Percentiles rank a stretch among this genome's conserved stretches.
phyloP scores from a whole-genome alignment of 2,329 filamentous ascomycete species.

The Neurospora crassa region DNA sequence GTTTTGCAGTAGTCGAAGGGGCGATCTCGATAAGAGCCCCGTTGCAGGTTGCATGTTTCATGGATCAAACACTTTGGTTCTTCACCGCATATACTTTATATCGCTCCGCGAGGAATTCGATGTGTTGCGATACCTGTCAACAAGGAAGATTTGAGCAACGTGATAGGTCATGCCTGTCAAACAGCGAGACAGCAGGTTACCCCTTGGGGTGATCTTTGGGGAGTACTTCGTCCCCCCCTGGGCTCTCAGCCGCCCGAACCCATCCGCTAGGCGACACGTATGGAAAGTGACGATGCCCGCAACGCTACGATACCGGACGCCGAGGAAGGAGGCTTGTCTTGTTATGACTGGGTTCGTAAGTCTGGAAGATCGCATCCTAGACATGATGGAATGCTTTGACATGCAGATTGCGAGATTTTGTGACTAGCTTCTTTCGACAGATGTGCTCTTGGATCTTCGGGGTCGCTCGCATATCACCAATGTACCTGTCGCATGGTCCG shows the following conservation, averaged over 20 bases:
- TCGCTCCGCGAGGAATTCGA: neutral
- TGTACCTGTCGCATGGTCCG: neutral
- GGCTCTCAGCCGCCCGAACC: neutral
- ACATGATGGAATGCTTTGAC: neutral
- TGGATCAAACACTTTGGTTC: neutral
- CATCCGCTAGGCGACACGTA: neutral
- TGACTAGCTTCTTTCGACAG: neutral
- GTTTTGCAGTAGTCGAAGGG: neutral
- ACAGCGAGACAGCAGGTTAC: neutral
- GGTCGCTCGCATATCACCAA: neutral
- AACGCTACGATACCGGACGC: neutral
- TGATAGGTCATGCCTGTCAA: neutral
- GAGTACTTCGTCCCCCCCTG: neutral
- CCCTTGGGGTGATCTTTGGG: neutral
- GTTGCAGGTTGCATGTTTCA: neutral
- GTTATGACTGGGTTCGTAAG: neutral
- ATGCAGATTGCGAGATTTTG: neutral
- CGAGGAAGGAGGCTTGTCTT: neutral
- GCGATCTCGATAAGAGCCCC: neutral
- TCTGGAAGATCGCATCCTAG: neutral
- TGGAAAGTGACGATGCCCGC: neutral
- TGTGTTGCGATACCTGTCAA: neutral
- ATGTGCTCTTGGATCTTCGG: neutral
- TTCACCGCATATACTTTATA: neutral
- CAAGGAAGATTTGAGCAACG: neutral